Evolutionary conservation across 768 basidiomycete species (phyloP).

Genomic region (Leccinum aurantiacum): DNA sequence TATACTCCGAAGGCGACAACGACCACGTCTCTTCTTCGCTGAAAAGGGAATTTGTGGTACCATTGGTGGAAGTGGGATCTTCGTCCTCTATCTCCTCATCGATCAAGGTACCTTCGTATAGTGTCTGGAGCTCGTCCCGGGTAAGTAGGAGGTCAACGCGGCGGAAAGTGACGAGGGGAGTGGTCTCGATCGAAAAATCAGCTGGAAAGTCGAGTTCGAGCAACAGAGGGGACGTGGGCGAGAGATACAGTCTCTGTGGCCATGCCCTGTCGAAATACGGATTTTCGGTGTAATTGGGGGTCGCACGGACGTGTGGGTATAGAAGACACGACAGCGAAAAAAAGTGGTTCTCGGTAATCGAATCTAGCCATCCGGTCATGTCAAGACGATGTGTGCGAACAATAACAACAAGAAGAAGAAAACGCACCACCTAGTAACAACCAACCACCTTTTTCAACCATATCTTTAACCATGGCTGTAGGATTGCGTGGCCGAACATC

Average conservation of each 20-base stretch:
- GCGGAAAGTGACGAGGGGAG: constrained; percentile 66
- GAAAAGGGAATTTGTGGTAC: constrained; percentile 44
- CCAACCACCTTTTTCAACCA: constrained; percentile 74
- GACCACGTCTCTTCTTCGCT: constrained; percentile 57
- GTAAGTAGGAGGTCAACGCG: constrained; percentile 61
- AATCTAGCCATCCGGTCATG: constrained; percentile 41
- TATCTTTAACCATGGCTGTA: constrained; percentile 48
- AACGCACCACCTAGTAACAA: constrained; percentile 59
- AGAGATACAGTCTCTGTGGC: constrained; percentile 64
- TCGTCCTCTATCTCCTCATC: constrained; percentile 18
- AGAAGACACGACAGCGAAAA: constrained; percentile 69
- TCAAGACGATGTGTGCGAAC: constrained; percentile 4
- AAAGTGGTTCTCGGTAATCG: constrained; percentile 71
- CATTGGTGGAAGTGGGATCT: constrained; percentile 16
- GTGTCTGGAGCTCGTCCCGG: constrained; percentile 43
- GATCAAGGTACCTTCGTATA: constrained; percentile 38
- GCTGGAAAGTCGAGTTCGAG: constrained; percentile 43
- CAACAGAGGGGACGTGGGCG: constrained; percentile 45
- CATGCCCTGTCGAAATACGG: constrained; percentile 60
- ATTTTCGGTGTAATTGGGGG: constrained; percentile 56
- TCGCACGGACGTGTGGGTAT: constrained; percentile 65
- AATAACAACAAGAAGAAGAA: neutral
- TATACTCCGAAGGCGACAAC: constrained; percentile 51
- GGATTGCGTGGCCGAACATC: constrained; percentile 41
- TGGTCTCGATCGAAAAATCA: constrained; percentile 53